These are phyloP conservation scores for Pestalotiopsis sp. DNA, from an alignment of 2,329 filamentous ascomycete genomes.

Conservation along the genomic window DNA sequence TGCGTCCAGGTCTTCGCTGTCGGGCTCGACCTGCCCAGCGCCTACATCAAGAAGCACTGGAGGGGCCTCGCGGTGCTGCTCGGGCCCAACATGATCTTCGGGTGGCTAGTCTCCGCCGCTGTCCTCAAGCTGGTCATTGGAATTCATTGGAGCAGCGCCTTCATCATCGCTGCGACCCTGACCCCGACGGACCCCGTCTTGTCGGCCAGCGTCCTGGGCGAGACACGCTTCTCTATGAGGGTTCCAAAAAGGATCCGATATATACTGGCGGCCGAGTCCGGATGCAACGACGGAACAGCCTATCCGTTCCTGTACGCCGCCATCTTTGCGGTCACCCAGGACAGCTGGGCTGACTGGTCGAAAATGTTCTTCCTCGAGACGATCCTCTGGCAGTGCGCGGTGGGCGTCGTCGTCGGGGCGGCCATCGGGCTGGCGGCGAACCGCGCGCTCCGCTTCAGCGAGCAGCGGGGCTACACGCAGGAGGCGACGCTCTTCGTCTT, in stretches of 20 bases:
- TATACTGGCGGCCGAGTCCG: constrained; percentile 64
- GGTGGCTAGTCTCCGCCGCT: constrained; percentile 61
- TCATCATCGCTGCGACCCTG: constrained; percentile 63
- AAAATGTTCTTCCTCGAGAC: constrained; percentile 8
- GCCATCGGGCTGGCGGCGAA: constrained; percentile 51
- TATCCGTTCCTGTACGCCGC: constrained; percentile 65
- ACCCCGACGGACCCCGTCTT: constrained; percentile 65
- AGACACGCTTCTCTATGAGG: constrained; percentile 64
- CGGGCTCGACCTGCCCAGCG: constrained; percentile 62
- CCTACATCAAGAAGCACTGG: constrained; percentile 51
- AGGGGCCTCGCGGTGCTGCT: constrained; percentile 58
- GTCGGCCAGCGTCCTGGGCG: constrained; percentile 61
- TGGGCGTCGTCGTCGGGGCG: constrained; percentile 56
- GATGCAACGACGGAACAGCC: constrained; percentile 64
- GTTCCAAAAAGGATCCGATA: constrained; percentile 59
- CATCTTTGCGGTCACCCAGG: constrained; percentile 44
- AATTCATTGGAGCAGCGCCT: constrained; percentile 51
- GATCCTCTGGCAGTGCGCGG: constrained; percentile 49
- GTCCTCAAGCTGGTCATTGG: constrained; percentile 60
- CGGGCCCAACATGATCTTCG: constrained; percentile 62
- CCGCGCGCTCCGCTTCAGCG: constrained; percentile 46
- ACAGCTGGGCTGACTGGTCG: neutral
- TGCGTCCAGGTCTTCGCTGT: constrained; percentile 61
- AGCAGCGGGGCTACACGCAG: constrained; percentile 55
- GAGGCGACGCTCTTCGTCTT: constrained; percentile 55